Evolutionary conservation across 805 yeast genomes (phyloP), one percentile per base, ranked within the genome.

Genomic region (Saturnispora kantuleensis): DNA sequence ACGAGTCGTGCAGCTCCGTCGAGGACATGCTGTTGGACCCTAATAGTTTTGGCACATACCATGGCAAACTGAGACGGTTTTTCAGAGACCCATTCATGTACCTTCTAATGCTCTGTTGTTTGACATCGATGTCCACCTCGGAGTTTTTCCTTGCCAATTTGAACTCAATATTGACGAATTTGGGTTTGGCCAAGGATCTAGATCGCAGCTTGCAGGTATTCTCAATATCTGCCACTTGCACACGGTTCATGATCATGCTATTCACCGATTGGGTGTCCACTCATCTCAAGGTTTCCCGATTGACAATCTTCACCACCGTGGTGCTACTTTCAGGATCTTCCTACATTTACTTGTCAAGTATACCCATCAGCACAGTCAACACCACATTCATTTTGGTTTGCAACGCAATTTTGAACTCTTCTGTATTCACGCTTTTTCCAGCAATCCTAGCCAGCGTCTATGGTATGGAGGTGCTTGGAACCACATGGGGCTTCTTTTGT

Each of bases 401-500:
- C 16, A 63, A 63, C 41, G 59, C 66, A 4, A 44, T 56, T 32
- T 41, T 63, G 30, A 61, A 90, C 56, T 96, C 97, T 30, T 85
- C 89, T 0, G 58, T 85, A 4, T 90, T 86, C 66, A 88, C 97
- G 0, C 64, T 86, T 5, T 84, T 79, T 53, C 97, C 98, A 3
- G 83, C 95, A 0, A 70, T 88, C 11, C 77, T 88, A 12, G 81
- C 95, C 1, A 69, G 81, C 4, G 76, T 84, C 3, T 93, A 96
- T 88, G 97, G 97, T 0, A 73, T 84, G 17, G 88, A 84, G 36
- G 73, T 84, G 31, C 77, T 90, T 62, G 97, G 97, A 0, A 84
- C 95, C 2, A 84, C 90, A 2, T 90, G 96, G 86, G 97, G 97
- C 2, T 68, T 83, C 21, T 84, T 87, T 59, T 81, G 87, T 74